A percentile compares a stretch with the other conserved stretches of the same genome.
phyloP scores from a whole-genome alignment of 129 eudicot genomes.

The Artemisia annua region DNA sequence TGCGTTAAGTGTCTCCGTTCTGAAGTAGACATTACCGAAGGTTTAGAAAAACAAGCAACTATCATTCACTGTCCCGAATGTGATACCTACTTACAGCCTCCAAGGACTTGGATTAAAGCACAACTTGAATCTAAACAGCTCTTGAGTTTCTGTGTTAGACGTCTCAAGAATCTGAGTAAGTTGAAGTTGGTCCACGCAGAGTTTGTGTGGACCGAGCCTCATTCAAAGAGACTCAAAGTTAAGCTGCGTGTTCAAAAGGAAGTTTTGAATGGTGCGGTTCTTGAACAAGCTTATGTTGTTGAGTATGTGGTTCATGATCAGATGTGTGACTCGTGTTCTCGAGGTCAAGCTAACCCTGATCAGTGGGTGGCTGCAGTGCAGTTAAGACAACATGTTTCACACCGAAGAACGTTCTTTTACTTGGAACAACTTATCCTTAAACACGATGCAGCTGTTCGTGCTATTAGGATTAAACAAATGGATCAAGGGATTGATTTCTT shows the following conservation, averaged over 20 bases:
- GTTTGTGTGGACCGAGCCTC: conserved; percentile 11
- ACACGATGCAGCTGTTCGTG: conserved; percentile 56
- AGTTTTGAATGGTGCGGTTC: conserved; percentile 49
- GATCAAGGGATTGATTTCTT: conserved; percentile 59
- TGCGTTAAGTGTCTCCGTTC: conserved; percentile 24
- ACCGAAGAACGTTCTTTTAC: conserved; percentile 59
- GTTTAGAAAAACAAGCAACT: conserved; percentile 52
- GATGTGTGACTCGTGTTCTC: conserved; percentile 56
- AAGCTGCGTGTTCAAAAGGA: conserved; percentile 28
- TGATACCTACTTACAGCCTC: conserved; percentile 61
- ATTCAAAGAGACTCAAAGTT: conserved; percentile 12
- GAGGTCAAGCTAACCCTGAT: conserved; percentile 16
- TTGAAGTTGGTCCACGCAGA: conserved; percentile 1
- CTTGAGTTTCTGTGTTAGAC: conserved; percentile 57
- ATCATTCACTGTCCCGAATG: conserved; percentile 61
- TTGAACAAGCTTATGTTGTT: conserved; percentile 45
- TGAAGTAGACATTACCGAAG: conserved; percentile 66
- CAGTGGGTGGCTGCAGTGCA: conserved; percentile 73
- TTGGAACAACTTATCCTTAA: conserved; percentile 21
- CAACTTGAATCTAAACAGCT: conserved; percentile 61
- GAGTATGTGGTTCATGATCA: conserved; percentile 59
- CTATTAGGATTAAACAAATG: conserved; percentile 56
- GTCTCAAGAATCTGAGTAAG: conserved; percentile 20
- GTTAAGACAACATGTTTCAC: conserved; percentile 57
- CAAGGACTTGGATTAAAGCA: conserved; percentile 60